A percentile compares a stretch with the other conserved stretches of the same genome.
phyloP scores from a whole-genome alignment of 148 eudicot species.

The Rhododendron griersonianum region DNA sequence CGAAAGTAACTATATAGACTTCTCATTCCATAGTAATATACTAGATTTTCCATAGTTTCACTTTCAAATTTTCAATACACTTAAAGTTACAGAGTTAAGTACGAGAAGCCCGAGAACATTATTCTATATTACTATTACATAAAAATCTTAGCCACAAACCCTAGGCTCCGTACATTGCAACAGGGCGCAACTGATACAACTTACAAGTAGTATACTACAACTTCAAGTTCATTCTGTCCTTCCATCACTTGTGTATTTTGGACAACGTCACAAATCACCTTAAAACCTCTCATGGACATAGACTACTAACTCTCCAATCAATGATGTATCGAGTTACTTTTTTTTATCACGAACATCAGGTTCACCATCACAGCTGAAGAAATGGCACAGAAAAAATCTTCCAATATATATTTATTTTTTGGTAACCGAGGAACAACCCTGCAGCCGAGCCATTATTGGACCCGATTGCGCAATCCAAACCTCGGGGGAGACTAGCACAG shows the following conservation, averaged over 20 bases:
- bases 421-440: too few relatives aligned
- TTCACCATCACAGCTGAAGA: background rate
- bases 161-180: background rate
- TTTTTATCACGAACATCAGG: background rate
- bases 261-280: background rate
- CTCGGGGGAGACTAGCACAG: too few relatives aligned
- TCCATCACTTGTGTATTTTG: background rate
- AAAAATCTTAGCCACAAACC: background rate
- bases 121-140: background rate
- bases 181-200: background rate
- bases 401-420: too few relatives aligned
- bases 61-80: background rate
- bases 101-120: background rate
- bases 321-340: background rate
- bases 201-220: background rate
- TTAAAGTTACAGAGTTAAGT: background rate
- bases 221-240: background rate
- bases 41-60: background rate
- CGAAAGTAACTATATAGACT: background rate
- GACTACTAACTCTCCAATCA: background rate
- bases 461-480: too few relatives aligned
- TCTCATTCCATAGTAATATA: background rate
- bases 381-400: background rate
- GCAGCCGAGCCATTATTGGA: too few relatives aligned
- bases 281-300: background rate